Evolutionary conservation across 768 basidiomycete species (phyloP), one percentile per base, ranked within the genome.

Genomic region (Macrolepiota fuliginosa): DNA sequence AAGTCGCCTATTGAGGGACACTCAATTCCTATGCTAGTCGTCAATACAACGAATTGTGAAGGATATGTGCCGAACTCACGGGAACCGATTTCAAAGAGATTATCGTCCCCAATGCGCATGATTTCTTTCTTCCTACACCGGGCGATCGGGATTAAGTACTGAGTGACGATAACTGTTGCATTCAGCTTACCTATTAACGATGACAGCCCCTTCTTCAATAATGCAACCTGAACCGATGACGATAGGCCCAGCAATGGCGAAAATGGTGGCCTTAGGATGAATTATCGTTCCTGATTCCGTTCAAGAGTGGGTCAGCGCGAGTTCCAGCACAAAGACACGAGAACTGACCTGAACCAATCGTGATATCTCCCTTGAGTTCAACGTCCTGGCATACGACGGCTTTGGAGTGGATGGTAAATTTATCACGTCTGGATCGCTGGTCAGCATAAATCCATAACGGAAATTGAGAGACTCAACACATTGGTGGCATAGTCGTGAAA

Each of bases 101-200:
- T 98, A 63, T 92, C 87, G 71, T 96, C 89, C 4, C 96, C 96
- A 52, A 99, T 94, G 19, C 88, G 85, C 94, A 98, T 93, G 37
- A 90, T 84, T 69, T 94, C 91, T 68, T 91, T 94, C 57, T 83
- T 74, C 67, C 86, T 89, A 42, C 15, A 19, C 24, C 11, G 19
- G 6, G 4, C 10, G 19, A 29, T 52, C 22, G 52, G 42, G 15
- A 47, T 17, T n/a, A 11, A 25, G 15, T 29, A 56, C 29, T 62
- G 17, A 57, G 42, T 4, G 47, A 22, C 35, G 24, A 47, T 19
- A 54, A 15, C 29, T 32, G 7, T 46, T 19, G 32, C 9, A 47
- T 39, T 32, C 32, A 56, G 36, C 73, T 57, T 63, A 90, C 85
- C 92, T 82, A 73, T 98, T 98, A 55, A 97, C 89, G 64, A 99